Evolutionary conservation across 257 asterid species (phyloP), one percentile per base, ranked within the genome.

Genomic region (Primulina eburnea): DNA sequence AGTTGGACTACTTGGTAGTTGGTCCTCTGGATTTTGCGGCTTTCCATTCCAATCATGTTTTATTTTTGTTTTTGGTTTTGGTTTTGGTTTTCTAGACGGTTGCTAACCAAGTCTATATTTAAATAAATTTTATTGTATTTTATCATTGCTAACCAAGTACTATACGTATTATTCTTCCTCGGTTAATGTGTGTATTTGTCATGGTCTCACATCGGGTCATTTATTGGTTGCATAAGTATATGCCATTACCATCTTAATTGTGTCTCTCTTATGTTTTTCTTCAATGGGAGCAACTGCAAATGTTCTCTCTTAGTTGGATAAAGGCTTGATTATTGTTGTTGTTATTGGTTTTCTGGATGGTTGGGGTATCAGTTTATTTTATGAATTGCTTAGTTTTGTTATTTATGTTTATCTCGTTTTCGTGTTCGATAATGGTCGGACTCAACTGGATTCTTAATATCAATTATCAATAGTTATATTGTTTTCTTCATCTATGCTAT

Each of bases 391-490:
- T 50, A 4, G 1, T 50, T 43, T 50, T 50, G 20, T 50, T 50
- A 50, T 43, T 43, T 43, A 10, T 40, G 52, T 11, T 43, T 12
- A 43, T 43, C 6, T 8, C 11, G 2, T 43, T 11, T 16, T 14
- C 5, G 8, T 47, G 18, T 47, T 47, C 1, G 2, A 16, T 14
- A 16, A 16, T 50, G 16, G 18, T 1, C 40, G 1, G 8, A 24
- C 53, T 37, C 68, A 63, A 63, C 30, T 34, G n/a, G 8, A 32
- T 71, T 12, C 38, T 52, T 70, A 6, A 17, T n/a, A 67, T 21
- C 68, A 20, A 8, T 29, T 52, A 52, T 28, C 30, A n/a, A n/a
- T n/a, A n/a, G n/a, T n/a, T n/a, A n/a, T n/a, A n/a, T n/a, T n/a
- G 33, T 24, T 40, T 35, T 47, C 64, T 55, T 70, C 4, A 7